phyloP scores from a whole-genome alignment of 805 yeast species.

The Hanseniaspora meyeri region DNA sequence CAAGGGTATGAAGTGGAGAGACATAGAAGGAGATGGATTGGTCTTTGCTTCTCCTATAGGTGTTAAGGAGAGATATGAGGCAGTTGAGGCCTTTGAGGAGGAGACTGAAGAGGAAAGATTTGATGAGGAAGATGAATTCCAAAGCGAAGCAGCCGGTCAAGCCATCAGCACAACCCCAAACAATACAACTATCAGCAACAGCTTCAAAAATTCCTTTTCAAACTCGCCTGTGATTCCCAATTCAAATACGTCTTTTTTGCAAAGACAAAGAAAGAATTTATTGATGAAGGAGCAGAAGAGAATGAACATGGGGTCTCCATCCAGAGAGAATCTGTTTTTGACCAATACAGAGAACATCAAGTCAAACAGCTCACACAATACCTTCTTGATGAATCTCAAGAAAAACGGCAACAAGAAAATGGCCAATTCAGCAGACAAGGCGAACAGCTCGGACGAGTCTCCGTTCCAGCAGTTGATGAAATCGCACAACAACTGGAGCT shows the following conservation, averaged over 20 bases:
- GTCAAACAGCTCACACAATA: slow-evolving; percentile 6
- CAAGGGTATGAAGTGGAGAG: slow-evolving; percentile 26
- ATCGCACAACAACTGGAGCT: slow-evolving; percentile 8
- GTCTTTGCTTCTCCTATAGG: slow-evolving; percentile 17
- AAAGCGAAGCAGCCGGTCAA: not conserved
- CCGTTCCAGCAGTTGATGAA: slow-evolving; percentile 7
- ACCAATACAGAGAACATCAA: not conserved
- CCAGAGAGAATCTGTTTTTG: not conserved
- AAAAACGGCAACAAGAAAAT: not conserved
- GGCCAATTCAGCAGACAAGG: not conserved
- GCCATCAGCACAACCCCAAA: not conserved
- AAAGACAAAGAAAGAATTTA: slow-evolving; percentile 1
- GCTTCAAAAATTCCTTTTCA: not conserved
- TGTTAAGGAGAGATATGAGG: not conserved
- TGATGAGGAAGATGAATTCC: not conserved
- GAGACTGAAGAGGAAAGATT: not conserved
- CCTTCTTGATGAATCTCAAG: slow-evolving; percentile 6
- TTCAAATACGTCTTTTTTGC: not conserved
- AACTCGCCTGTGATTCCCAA: not conserved
- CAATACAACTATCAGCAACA: not conserved
- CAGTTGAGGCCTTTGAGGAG: not conserved
- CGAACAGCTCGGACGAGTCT: not conserved
- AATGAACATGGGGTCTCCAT: not conserved
- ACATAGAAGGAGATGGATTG: slow-evolving; percentile 28
- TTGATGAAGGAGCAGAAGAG: not conserved